Conservation (phyloP, 192 early-diverging fungal genomes). For the Ambispora gerdemannii region DNA sequence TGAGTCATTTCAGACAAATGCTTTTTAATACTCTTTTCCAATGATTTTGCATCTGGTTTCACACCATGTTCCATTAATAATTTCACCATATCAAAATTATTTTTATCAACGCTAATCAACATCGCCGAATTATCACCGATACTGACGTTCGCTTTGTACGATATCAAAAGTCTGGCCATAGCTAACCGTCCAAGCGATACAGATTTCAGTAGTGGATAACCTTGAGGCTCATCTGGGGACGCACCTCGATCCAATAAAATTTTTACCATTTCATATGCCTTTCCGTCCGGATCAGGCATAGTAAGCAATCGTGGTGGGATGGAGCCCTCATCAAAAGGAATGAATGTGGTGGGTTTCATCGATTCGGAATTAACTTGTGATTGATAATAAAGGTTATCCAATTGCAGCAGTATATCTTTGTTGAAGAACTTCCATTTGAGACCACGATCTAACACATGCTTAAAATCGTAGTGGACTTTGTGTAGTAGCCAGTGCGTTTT, state of each 20-base stretch:
- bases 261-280: slow-evolving; percentile 25
- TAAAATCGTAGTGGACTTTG: background rate
- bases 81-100: slow-evolving; percentile 34
- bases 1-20: slow-evolving; percentile 36
- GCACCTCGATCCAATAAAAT: slow-evolving; percentile 37
- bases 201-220: slow-evolving; percentile 45
- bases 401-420: slow-evolving; percentile 22
- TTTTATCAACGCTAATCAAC: slow-evolving; percentile 21
- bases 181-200: slow-evolving; percentile 33
- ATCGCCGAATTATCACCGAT: slow-evolving; percentile 39
- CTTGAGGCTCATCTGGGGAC: slow-evolving; percentile 35
- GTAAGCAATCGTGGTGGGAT: slow-evolving; percentile 39
- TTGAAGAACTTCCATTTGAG: slow-evolving; percentile 22
- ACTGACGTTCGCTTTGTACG: slow-evolving; percentile 32
- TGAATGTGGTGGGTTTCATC: background rate
- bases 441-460: slow-evolving; percentile 12
- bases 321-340: slow-evolving; percentile 5
- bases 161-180: slow-evolving; percentile 35
- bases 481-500: slow-evolving; percentile 24
- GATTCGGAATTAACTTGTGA: background rate
- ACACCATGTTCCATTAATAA: slow-evolving; percentile 39
- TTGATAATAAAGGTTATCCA: slow-evolving; percentile 11
- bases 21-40: slow-evolving; percentile 36
- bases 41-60: slow-evolving; percentile 33
- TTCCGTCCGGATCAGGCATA: background rate